Evolutionary conservation across 805 yeast genomes (phyloP).

Genomic region (Metschnikowia rubicola): DNA sequence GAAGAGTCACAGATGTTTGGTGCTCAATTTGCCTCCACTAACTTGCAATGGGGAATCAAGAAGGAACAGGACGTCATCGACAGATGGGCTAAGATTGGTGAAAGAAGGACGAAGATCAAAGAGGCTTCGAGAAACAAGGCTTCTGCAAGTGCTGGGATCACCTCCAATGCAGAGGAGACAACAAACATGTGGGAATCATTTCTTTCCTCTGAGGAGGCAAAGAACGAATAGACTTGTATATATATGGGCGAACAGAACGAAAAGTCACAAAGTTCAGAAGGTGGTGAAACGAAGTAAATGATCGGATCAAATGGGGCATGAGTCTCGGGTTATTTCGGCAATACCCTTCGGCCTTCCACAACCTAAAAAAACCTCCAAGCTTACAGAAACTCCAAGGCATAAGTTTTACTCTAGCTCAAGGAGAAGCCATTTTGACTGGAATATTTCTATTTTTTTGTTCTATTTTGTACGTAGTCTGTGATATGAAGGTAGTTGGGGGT

Average conservation of each 20-base stretch:
- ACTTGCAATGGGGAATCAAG: slow-evolving; percentile 63
- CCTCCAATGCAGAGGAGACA: slow-evolving; percentile 15
- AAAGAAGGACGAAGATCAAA: slow-evolving; percentile 54
- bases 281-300: too few species aligned
- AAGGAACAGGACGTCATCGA: slow-evolving; percentile 70
- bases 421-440: too few species aligned
- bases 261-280: background rate
- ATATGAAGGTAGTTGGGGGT: too few species aligned
- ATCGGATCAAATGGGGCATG: too few species aligned
- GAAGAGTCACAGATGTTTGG: slow-evolving; percentile 91
- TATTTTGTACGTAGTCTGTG: too few species aligned
- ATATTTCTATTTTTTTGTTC: too few species aligned
- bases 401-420: too few species aligned
- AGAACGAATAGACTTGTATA: slow-evolving; percentile 10
- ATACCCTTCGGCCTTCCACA: too few species aligned
- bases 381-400: too few species aligned
- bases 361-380: too few species aligned
- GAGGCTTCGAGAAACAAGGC: slow-evolving; percentile 40
- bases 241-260: slow-evolving; percentile 3
- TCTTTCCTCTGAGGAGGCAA: slow-evolving; percentile 18
- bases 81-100: slow-evolving; percentile 71
- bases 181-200: slow-evolving; percentile 24
- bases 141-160: slow-evolving; percentile 18
- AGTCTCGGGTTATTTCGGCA: too few species aligned
- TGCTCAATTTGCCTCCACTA: slow-evolving; percentile 60